phyloP scores from a whole-genome alignment of 805 yeast species.

The Ogataea degrootiae region DNA sequence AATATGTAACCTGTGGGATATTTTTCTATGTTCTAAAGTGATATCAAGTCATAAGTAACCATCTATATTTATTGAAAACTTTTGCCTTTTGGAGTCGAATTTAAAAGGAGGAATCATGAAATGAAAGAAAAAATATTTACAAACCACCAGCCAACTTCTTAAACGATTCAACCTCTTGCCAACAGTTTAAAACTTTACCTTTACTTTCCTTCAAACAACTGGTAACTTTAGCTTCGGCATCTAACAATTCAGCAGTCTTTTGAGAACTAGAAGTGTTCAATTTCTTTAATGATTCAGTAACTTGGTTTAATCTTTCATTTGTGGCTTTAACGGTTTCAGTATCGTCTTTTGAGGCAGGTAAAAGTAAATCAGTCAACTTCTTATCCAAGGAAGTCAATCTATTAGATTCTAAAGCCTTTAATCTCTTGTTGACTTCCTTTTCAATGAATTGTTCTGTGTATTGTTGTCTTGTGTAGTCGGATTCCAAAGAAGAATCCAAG shows the following conservation, averaged over 20 bases:
- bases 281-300: slow-evolving; percentile 30
- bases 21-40: too few species aligned
- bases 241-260: slow-evolving; percentile 36
- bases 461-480: slow-evolving; percentile 69
- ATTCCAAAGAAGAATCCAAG: slow-evolving; percentile 53
- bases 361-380: slow-evolving; percentile 40
- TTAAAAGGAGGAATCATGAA: background rate
- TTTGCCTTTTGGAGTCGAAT: background rate
- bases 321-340: slow-evolving; percentile 22
- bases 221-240: slow-evolving; percentile 46
- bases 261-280: slow-evolving; percentile 27
- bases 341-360: slow-evolving; percentile 29
- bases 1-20: too few species aligned
- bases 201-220: slow-evolving; percentile 58
- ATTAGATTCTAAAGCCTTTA: slow-evolving; percentile 49
- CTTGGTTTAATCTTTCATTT: slow-evolving; percentile 30
- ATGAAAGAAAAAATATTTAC: slow-evolving; percentile 2
- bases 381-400: slow-evolving; percentile 48
- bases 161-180: slow-evolving; percentile 73
- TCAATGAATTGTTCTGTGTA: slow-evolving; percentile 62
- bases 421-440: slow-evolving; percentile 55
- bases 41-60: too few species aligned
- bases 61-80: too few species aligned
- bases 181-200: slow-evolving; percentile 70
- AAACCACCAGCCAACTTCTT: slow-evolving; percentile 43